phyloP scores from a whole-genome alignment of 371 early-diverging fungal genomes.

The Apophysomyces elegans region DNA sequence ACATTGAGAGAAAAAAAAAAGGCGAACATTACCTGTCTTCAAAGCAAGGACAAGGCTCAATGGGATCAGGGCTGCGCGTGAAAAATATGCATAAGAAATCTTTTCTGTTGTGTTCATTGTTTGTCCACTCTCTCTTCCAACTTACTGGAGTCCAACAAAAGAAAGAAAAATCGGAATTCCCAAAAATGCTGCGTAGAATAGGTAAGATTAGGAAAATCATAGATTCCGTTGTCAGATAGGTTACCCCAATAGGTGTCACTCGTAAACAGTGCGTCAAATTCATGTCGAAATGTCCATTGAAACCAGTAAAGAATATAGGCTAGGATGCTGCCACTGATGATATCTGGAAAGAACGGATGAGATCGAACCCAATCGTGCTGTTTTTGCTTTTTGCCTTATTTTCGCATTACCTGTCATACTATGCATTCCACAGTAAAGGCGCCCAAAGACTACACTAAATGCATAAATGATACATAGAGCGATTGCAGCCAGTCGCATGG shows the following conservation, averaged over 20 bases:
- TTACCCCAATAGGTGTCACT: slow-evolving; percentile 59
- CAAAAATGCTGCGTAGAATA: slow-evolving; percentile 31
- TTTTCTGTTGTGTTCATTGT: background rate
- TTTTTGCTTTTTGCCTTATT: too few species aligned
- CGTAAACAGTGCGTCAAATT: slow-evolving; percentile 56
- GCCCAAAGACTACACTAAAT: slow-evolving; percentile 66
- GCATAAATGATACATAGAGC: slow-evolving; percentile 60
- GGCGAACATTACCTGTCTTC: slow-evolving; percentile 60
- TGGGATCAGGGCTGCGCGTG: slow-evolving; percentile 66
- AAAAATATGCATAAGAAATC: background rate
- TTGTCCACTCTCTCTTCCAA: background rate
- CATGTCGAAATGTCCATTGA: slow-evolving; percentile 60
- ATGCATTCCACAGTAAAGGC: slow-evolving; percentile 84
- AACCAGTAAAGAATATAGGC: slow-evolving; percentile 61
- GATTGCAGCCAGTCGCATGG: slow-evolving; percentile 43
- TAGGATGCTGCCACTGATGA: slow-evolving; percentile 68
- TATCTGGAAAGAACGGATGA: slow-evolving; percentile 42
- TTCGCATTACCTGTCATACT: slow-evolving; percentile 52
- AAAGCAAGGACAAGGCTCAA: slow-evolving; percentile 81
- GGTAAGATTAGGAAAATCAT: too few species aligned
- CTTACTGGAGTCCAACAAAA: slow-evolving; percentile 64
- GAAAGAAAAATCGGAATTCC: slow-evolving; percentile 41
- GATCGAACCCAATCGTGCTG: too few species aligned
- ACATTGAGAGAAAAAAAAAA: background rate
- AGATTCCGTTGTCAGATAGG: background rate